Percentiles rank a stretch among this genome's conserved stretches.
Evolutionary conservation across 805 yeast genomes (phyloP).

Genomic region (Candida glaebosa): DNA sequence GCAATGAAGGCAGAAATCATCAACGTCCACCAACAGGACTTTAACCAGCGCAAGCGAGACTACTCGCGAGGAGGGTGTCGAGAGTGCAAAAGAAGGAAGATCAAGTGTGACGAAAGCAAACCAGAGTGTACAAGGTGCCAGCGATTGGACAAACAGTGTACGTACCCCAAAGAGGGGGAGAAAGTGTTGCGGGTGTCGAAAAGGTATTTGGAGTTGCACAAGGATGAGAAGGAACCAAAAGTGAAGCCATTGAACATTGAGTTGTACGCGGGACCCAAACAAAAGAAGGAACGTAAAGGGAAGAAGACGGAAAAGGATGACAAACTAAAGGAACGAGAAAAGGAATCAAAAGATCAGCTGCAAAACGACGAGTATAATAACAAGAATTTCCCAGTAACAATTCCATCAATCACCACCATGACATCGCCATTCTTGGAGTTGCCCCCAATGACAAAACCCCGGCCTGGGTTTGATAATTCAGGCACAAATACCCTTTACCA

Average conservation of each 20-base stretch:
- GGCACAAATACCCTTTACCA: neutral
- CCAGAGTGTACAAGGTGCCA: slow-evolving; percentile 36
- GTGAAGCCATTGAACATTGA: slow-evolving; percentile 13
- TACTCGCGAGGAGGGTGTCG: slow-evolving; percentile 39
- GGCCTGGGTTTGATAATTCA: neutral
- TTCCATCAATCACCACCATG: neutral
- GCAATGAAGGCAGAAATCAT: slow-evolving; percentile 2
- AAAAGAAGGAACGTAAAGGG: neutral
- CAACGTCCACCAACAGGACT: slow-evolving; percentile 2
- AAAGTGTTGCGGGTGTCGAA: slow-evolving; percentile 29
- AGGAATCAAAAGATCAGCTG: no score
- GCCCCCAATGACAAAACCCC: neutral
- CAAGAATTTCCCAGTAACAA: neutral
- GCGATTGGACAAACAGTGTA: slow-evolving; percentile 30
- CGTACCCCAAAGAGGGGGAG: slow-evolving; percentile 35
- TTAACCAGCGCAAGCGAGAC: slow-evolving; percentile 7
- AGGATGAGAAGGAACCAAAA: neutral
- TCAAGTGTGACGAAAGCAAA: slow-evolving; percentile 39
- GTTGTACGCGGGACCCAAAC: slow-evolving; percentile 11
- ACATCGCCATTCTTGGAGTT: neutral
- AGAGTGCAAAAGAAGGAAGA: slow-evolving; percentile 42
- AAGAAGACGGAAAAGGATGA: neutral
- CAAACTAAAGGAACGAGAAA: neutral
- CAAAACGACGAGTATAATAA: no score
- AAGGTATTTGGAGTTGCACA: slow-evolving; percentile 5